Evolutionary conservation across 2,329 filamentous ascomycete genomes (phyloP).

Genomic region (Pseudocercospora macadamiae): DNA sequence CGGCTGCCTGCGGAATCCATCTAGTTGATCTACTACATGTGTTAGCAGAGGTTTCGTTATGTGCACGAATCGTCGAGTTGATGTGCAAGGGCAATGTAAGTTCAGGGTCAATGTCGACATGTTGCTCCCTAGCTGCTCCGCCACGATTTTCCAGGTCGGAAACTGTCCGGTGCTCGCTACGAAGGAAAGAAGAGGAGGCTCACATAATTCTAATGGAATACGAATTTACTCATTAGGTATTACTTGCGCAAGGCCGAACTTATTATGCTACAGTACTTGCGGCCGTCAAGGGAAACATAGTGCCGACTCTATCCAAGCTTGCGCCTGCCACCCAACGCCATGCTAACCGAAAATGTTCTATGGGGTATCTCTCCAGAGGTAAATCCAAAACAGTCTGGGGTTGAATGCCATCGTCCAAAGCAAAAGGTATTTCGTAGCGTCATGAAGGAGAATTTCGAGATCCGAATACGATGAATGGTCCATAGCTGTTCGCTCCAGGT

Average conservation of each 20-base stretch:
- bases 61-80: too few relatives aligned
- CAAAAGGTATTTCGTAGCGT: too few relatives aligned
- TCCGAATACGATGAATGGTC: too few relatives aligned
- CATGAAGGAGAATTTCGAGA: too few relatives aligned
- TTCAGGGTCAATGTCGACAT: not conserved
- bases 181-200: not conserved
- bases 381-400: too few relatives aligned
- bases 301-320: not conserved
- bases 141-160: not conserved
- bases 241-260: not conserved
- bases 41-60: too few relatives aligned
- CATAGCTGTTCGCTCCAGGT: too few relatives aligned
- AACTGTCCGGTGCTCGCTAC: too few relatives aligned
- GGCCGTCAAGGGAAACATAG: not conserved
- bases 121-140: not conserved
- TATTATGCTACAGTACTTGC: not conserved
- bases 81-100: not conserved
- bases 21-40: not conserved
- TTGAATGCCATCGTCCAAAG: too few relatives aligned
- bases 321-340: not conserved
- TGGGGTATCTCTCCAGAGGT: constrained; percentile 19
- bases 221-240: not conserved
- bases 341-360: constrained; percentile 8
- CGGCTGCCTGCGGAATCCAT: not conserved
- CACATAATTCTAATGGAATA: not conserved